Evolutionary conservation across 306 rosid species (phyloP).

Genomic region (Ziziphus jujuba): DNA sequence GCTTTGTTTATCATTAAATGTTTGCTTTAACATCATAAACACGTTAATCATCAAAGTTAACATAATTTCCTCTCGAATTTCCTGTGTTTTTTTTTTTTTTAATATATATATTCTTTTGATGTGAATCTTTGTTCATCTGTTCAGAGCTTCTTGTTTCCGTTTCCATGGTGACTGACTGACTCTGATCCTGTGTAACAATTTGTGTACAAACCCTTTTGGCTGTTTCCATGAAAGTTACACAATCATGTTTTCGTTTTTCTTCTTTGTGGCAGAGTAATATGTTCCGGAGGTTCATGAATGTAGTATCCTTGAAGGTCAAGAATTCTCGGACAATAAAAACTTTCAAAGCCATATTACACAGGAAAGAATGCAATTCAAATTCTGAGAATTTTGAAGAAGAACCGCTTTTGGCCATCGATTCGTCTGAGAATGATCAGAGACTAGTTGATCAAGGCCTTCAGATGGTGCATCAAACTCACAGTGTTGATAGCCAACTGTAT

Average conservation of each 20-base stretch:
- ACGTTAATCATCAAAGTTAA: no score
- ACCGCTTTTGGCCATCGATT: conserved; percentile 8
- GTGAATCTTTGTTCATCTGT: no score
- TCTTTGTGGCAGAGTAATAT: conserved; percentile 16
- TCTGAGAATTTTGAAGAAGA: background rate
- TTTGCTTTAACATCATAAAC: no score
- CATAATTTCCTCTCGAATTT: no score
- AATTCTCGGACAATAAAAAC: background rate
- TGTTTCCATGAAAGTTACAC: no score
- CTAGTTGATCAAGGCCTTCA: conserved; percentile 4
- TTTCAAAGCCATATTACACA: background rate
- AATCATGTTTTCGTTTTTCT: background rate
- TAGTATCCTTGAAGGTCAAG: background rate
- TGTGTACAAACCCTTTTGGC: no score
- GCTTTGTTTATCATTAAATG: no score
- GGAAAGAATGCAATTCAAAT: background rate
- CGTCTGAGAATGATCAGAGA: background rate
- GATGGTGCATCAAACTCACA: background rate
- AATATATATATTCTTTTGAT: no score
- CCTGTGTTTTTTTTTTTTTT: no score
- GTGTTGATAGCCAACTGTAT: background rate
- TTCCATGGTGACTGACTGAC: no score
- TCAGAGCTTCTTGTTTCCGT: no score
- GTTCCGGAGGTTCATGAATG: conserved; percentile 7
- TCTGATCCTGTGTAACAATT: no score